Percentiles rank a stretch among this genome's conserved stretches.
phyloP scores from a whole-genome alignment of 129 eudicot genomes.

The Tanacetum coccineum region DNA sequence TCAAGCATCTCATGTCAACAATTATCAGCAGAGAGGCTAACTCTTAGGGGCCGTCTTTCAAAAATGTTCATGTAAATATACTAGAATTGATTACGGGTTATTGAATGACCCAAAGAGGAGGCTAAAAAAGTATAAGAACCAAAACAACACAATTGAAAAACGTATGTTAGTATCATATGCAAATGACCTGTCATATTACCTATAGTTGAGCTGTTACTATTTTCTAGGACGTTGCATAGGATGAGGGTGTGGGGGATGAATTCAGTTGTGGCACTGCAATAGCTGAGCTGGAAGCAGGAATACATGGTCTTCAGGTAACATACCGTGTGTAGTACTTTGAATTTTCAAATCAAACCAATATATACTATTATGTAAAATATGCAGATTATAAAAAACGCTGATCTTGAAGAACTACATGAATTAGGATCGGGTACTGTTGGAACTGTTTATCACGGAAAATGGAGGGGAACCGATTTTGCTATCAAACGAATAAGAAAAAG shows the following conservation, averaged over 20 bases:
- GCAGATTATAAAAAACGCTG: slow-evolving; percentile 14
- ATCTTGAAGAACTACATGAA: slow-evolving; percentile 21
- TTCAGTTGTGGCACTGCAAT: slow-evolving; percentile 21
- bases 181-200: too few species aligned
- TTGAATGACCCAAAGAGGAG: too few species aligned
- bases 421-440: slow-evolving; percentile 19
- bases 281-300: slow-evolving; percentile 57
- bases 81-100: too few species aligned
- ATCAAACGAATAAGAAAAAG: slow-evolving; percentile 21
- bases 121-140: too few species aligned
- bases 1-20: too few species aligned
- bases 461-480: slow-evolving; percentile 23
- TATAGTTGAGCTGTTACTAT: not conserved
- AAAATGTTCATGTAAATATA: too few species aligned
- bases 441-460: slow-evolving; percentile 20
- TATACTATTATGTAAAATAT: not conserved
- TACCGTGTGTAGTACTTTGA: not conserved
- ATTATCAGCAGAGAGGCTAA: too few species aligned
- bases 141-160: too few species aligned
- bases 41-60: too few species aligned
- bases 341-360: too few species aligned
- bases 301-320: slow-evolving; percentile 55
- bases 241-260: slow-evolving; percentile 10
- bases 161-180: too few species aligned
- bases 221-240: slow-evolving; percentile 36